A percentile compares a stretch with the other conserved stretches of the same genome.
Evolutionary conservation across 139 green algal genomes (phyloP).

Genomic region (Volvox africanus): DNA sequence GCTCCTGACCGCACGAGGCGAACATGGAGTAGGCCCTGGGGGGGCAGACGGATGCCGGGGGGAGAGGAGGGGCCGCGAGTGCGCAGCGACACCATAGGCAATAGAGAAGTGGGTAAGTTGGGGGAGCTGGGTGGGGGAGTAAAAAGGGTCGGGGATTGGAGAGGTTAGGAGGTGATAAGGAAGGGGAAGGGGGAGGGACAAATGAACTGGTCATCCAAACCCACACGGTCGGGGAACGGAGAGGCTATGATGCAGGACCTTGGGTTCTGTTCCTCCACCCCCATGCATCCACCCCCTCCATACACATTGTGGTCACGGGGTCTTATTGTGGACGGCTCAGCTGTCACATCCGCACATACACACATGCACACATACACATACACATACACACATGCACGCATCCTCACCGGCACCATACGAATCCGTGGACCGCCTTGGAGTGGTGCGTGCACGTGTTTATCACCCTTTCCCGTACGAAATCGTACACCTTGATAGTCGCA

Average conservation of each 20-base stretch:
- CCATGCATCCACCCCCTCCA: too few species aligned
- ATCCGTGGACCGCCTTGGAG: constrained; percentile 76
- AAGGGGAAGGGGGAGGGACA: background rate
- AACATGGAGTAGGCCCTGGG: constrained; percentile 80
- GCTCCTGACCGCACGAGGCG: constrained; percentile 80
- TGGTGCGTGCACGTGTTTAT: constrained; percentile 78
- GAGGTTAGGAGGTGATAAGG: too few species aligned
- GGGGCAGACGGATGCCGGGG: background rate
- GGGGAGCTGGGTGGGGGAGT: background rate
- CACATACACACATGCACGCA: background rate
- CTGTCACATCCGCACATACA: background rate
- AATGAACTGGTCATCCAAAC: background rate
- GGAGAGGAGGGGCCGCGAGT: background rate
- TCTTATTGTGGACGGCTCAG: too few species aligned
- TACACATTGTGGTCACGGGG: too few species aligned
- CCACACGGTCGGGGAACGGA: too few species aligned
- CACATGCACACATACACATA: background rate
- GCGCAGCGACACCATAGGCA: too few species aligned
- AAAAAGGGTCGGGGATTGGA: background rate
- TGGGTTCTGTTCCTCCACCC: too few species aligned
- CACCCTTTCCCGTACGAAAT: constrained; percentile 59
- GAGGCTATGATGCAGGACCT: too few species aligned
- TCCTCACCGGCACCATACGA: constrained; percentile 74
- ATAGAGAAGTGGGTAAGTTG: too few species aligned
- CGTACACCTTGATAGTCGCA: constrained; percentile 73